phyloP scores from a whole-genome alignment of 495 filamentous ascomycete species.

The Xylaria intraflava region DNA sequence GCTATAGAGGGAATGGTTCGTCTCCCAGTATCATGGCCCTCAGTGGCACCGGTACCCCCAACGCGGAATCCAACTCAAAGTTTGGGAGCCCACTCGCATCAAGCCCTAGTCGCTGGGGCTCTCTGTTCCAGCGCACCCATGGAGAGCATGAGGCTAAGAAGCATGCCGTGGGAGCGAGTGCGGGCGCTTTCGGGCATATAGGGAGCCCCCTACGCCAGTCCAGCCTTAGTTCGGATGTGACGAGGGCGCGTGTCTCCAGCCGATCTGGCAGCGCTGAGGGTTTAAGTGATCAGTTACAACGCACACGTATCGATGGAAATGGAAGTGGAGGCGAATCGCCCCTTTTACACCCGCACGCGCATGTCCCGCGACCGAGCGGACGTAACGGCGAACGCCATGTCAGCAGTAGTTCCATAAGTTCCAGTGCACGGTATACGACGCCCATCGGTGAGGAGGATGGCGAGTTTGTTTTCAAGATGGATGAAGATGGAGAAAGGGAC shows the following conservation, averaged over 20 bases:
- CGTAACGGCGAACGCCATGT: conserved; percentile 44
- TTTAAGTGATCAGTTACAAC: conserved; percentile 62
- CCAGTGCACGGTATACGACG: conserved; percentile 51
- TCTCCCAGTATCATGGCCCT: conserved; percentile 25
- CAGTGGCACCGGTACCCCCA: conserved; percentile 38
- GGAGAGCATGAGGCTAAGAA: conserved; percentile 63
- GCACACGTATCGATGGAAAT: conserved; percentile 43
- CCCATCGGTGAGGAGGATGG: conserved; percentile 70
- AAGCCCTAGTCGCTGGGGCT: conserved; percentile 81
- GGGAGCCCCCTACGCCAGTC: conserved; percentile 94
- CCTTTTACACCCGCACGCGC: conserved; percentile 32
- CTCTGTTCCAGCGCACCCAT: conserved; percentile 69
- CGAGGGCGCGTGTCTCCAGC: conserved; percentile 29
- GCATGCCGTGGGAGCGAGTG: conserved; percentile 36
- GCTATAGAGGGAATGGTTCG: conserved; percentile 36
- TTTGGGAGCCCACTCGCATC: conserved; percentile 71
- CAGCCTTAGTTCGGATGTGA: conserved; percentile 60
- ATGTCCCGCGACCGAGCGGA: conserved; percentile 24
- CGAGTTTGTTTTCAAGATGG: conserved; percentile 76
- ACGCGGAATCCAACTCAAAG: conserved; percentile 52
- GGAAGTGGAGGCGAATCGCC: conserved; percentile 32
- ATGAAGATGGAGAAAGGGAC: conserved; percentile 59
- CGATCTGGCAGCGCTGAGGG: conserved; percentile 41
- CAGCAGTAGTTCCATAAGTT: conserved; percentile 45
- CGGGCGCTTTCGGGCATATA: conserved; percentile 72